These are phyloP conservation scores for Helotiales sp. DNA, from an alignment of 2,329 filamentous ascomycete species.

Conservation along the genomic window DNA sequence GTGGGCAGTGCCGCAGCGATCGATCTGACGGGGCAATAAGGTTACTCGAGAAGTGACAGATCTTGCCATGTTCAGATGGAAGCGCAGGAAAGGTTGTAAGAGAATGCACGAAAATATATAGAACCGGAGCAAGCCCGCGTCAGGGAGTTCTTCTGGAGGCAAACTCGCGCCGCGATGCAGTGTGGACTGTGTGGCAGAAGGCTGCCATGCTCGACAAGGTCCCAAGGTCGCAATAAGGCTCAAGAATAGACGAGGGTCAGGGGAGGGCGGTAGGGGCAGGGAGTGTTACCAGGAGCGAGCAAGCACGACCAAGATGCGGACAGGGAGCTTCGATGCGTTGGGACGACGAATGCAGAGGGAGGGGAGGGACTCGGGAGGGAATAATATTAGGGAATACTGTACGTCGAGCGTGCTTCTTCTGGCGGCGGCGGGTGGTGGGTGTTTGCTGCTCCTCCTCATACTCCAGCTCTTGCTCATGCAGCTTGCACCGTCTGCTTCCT, in stretches of 20 bases:
- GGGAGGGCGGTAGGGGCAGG: not conserved
- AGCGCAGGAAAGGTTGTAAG: slow-evolving; percentile 3
- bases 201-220: slow-evolving; percentile 17
- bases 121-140: slow-evolving; percentile 10
- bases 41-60: slow-evolving; percentile 13
- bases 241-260: slow-evolving; percentile 10
- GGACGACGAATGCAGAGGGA: too few species aligned
- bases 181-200: slow-evolving; percentile 18
- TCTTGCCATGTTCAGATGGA: slow-evolving; percentile 20
- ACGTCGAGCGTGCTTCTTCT: not conserved
- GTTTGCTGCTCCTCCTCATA: not conserved
- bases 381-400: too few species aligned
- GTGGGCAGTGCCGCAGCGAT: slow-evolving; percentile 6
- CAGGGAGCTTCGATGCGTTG: too few species aligned
- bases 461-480: not conserved
- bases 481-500: not conserved
- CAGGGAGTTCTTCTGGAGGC: slow-evolving; percentile 17
- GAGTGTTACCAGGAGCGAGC: not conserved
- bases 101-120: slow-evolving; percentile 22
- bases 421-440: not conserved
- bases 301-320: not conserved
- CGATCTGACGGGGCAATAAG: slow-evolving; percentile 4
- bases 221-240: slow-evolving; percentile 12
- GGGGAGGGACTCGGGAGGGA: too few species aligned
- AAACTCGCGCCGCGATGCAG: too few species aligned